These are phyloP conservation scores for Aspergillus sp. DNA, from an alignment of 2,329 filamentous ascomycete genomes.

Conservation along the genomic window DNA sequence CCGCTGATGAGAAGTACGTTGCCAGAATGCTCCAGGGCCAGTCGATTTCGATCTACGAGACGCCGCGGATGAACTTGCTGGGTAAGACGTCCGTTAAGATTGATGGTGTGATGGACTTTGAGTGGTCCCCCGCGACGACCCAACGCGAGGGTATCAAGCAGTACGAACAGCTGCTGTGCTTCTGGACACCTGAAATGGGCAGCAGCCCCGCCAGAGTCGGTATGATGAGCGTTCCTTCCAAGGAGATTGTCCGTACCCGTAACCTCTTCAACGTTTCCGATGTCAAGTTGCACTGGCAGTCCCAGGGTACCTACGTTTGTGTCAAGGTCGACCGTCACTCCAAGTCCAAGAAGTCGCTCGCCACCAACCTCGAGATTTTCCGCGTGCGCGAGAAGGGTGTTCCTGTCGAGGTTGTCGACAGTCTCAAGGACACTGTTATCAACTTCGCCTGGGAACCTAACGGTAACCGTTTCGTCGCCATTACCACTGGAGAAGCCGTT, in stretches of 20 bases:
- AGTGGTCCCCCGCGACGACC: slow-evolving; percentile 84
- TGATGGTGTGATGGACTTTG: slow-evolving; percentile 93
- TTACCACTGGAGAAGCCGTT: slow-evolving; percentile 81
- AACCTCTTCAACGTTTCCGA: slow-evolving; percentile 98
- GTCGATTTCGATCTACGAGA: slow-evolving; percentile 85
- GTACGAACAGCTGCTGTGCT: slow-evolving; percentile 94
- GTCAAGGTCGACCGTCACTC: slow-evolving; percentile 98
- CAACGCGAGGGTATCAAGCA: slow-evolving; percentile 78
- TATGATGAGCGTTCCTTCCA: slow-evolving; percentile 91
- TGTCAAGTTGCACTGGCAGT: slow-evolving; percentile 98
- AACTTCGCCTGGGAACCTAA: slow-evolving; percentile 99
- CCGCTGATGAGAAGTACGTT: slow-evolving; percentile 92
- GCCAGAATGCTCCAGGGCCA: slow-evolving; percentile 81
- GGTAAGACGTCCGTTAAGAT: slow-evolving; percentile 93
- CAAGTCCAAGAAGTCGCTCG: slow-evolving; percentile 97
- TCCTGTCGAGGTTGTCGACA: slow-evolving; percentile 94
- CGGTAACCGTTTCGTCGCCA: slow-evolving; percentile 93
- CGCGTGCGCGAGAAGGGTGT: slow-evolving; percentile 95
- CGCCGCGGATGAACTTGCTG: slow-evolving; percentile 80
- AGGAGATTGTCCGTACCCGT: slow-evolving; percentile 85
- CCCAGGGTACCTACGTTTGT: slow-evolving; percentile 84
- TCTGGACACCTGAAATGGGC: slow-evolving; percentile 97
- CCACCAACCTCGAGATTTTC: slow-evolving; percentile 97
- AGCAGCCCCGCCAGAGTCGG: slow-evolving; percentile 97
- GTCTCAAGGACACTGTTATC: slow-evolving; percentile 96